Base-by-base conservation (phyloP, 2,329 filamentous ascomycete species). In the Helotiales sp. region DNA sequence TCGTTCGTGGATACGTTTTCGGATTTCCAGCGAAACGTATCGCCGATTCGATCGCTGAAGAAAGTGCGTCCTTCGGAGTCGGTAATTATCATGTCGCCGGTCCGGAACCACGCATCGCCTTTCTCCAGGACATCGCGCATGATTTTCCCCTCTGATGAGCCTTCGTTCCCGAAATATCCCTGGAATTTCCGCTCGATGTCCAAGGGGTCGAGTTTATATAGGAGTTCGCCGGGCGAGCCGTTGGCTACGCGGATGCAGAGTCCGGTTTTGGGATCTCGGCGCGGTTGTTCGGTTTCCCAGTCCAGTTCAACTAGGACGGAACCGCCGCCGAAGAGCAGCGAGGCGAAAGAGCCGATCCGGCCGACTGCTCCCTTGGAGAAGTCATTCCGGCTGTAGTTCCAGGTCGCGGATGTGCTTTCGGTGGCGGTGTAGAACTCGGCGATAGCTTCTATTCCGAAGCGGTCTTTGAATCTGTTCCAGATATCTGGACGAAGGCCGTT, bases 401-500 rank as follows among this genome's bases (percentile, higher is more conserved):
- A 94, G 0, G 86, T 85, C 0, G 85, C 91, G 2, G 87, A 82
- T 0, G 87, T 85, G 3, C 89, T 91, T 78, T 95, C 92, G 0
- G 92, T 93, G 0, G 91, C 85, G 13, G 90, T 90, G 78, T 96
- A 97, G 78, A 96, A 94, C 75, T 96, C 93, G 68, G 86, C 89
- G 66, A 95, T 87, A 1, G 86, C 86, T 34, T 88, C 86, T 65
- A 97, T 86, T 24, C 87, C 89, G 75, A 96, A 97, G 20, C 93
- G 89, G 28, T 91, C 85, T 77, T 93, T 93, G 82, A 97, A 96
- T 7, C 81, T 83, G 69, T 92, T 88, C 93, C 93, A 97, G 37
- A 96, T 87, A 74, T 97, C 93, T 0, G 93, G 93, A 0, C 93
- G 86, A 22, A 97, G 82, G 1, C 93, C 93, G 75, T 97, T 97